Percentiles rank a stretch among this genome's conserved stretches.
These are phyloP conservation scores for Aspergillus phoenicis DNA, from an alignment of 2,329 filamentous ascomycete species.

Conservation along the genomic window DNA sequence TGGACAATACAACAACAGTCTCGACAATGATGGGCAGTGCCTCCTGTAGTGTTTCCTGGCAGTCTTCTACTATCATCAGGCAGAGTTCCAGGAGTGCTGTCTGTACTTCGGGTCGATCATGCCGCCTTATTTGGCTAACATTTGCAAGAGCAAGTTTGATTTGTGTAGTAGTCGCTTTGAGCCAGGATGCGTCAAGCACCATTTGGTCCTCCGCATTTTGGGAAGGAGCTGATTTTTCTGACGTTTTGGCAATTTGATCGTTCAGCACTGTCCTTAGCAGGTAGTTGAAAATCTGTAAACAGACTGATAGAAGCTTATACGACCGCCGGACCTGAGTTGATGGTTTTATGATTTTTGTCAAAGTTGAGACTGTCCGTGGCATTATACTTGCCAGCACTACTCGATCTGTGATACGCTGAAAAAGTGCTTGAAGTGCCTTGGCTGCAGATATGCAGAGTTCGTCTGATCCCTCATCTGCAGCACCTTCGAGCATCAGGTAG, in stretches of 20 bases:
- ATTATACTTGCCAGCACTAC: conserved; percentile 82
- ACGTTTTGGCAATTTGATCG: conserved; percentile 40
- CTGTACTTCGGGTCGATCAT: conserved; percentile 70
- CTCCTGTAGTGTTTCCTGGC: conserved; percentile 69
- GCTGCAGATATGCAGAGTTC: conserved; percentile 73
- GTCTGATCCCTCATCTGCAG: conserved; percentile 65
- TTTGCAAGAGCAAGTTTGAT: conserved; percentile 80
- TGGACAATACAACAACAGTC: conserved; percentile 71
- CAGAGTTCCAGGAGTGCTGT: conserved; percentile 71
- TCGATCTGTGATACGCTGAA: conserved; percentile 66
- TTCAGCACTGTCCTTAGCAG: conserved; percentile 51
- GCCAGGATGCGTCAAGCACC: conserved; percentile 63
- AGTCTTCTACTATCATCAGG: conserved; percentile 74
- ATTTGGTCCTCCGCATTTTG: conserved; percentile 39
- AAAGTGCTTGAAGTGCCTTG: conserved; percentile 63
- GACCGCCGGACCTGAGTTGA: conserved; percentile 63
- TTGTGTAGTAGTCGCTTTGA: conserved; percentile 76
- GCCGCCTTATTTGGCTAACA: conserved; percentile 72
- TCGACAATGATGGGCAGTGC: conserved; percentile 75
- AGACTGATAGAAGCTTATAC: conserved; percentile 65
- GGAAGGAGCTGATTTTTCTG: conserved; percentile 25
- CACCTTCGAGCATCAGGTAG: conserved; percentile 74
- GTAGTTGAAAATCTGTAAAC: conserved; percentile 60
- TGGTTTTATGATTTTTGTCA: conserved; percentile 74
- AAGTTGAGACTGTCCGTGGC: conserved; percentile 80